phyloP scores from a whole-genome alignment of 345 rosid genomes.

The Eucalyptus caleyi region DNA sequence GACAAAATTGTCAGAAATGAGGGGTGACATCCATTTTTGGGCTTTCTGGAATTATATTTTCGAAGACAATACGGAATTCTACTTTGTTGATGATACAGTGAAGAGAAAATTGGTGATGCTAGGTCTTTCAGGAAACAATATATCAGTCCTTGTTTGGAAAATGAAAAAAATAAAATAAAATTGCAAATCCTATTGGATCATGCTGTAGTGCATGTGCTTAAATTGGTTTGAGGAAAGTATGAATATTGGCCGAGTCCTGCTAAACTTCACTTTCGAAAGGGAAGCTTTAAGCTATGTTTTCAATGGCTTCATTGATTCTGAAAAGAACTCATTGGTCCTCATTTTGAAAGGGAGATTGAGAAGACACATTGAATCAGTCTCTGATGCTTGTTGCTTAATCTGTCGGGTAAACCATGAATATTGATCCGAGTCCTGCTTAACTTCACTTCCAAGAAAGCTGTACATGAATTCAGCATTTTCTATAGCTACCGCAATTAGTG shows the following conservation, averaged over 20 bases:
- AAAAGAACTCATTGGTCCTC: not conserved
- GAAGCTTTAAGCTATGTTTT: not conserved
- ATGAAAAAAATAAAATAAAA: not conserved
- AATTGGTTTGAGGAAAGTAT: not conserved
- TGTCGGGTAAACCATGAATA: not conserved
- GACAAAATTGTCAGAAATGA: not conserved
- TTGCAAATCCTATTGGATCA: not conserved
- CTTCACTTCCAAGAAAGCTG: not conserved
- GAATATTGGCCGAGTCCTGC: not conserved
- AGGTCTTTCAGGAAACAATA: not conserved
- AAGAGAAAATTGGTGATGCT: not conserved
- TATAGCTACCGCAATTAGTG: not conserved
- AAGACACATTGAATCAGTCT: not conserved
- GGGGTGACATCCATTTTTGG: not conserved
- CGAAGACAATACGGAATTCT: not conserved
- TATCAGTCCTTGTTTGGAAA: not conserved
- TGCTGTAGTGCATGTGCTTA: not conserved
- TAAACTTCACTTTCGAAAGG: not conserved
- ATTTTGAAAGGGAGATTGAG: not conserved
- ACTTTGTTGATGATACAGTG: not conserved
- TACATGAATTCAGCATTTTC: not conserved
- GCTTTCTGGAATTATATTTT: not conserved
- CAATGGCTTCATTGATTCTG: not conserved
- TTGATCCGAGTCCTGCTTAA: not conserved
- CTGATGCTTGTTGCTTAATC: not conserved